These are phyloP conservation scores for Wickerhamiella azymoides DNA, from an alignment of 805 yeast genomes.

Conservation along the genomic window DNA sequence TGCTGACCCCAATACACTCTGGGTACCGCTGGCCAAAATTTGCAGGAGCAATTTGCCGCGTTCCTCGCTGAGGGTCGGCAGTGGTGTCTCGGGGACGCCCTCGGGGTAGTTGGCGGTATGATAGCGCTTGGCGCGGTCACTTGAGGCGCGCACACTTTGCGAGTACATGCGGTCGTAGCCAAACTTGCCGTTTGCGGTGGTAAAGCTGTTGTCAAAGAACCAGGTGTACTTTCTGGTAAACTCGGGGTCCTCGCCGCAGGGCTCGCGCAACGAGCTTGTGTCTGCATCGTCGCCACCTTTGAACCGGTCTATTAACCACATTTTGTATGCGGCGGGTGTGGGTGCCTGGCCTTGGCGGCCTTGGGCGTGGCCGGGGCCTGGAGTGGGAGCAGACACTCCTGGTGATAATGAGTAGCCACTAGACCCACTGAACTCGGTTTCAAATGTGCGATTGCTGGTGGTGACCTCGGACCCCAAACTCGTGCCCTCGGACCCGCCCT, in stretches of 20 bases:
- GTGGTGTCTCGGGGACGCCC: not conserved
- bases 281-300: not conserved
- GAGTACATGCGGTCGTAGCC: slow-evolving; percentile 21
- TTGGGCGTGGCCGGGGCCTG: no score
- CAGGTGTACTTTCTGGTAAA: slow-evolving; percentile 16
- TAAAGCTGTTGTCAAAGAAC: slow-evolving; percentile 21
- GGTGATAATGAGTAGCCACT: not conserved
- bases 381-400: not conserved
- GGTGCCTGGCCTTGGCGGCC: not conserved
- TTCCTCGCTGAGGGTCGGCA: slow-evolving; percentile 6
- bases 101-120: slow-evolving; percentile 3
- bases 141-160: slow-evolving; percentile 10
- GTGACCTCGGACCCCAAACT: not conserved
- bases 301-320: slow-evolving; percentile 5
- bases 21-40: slow-evolving; percentile 8
- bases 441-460: not conserved
- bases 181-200: slow-evolving; percentile 15
- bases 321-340: slow-evolving; percentile 1
- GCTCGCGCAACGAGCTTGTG: not conserved
- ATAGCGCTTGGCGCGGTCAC: slow-evolving; percentile 8
- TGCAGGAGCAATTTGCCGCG: slow-evolving; percentile 7
- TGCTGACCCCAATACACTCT: slow-evolving; percentile 3
- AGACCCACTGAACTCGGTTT: not conserved
- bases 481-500: slow-evolving; percentile 1
- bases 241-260: not conserved